Base-by-base conservation (phyloP, 148 eudicot species). In the Rhododendron ovatum region DNA sequence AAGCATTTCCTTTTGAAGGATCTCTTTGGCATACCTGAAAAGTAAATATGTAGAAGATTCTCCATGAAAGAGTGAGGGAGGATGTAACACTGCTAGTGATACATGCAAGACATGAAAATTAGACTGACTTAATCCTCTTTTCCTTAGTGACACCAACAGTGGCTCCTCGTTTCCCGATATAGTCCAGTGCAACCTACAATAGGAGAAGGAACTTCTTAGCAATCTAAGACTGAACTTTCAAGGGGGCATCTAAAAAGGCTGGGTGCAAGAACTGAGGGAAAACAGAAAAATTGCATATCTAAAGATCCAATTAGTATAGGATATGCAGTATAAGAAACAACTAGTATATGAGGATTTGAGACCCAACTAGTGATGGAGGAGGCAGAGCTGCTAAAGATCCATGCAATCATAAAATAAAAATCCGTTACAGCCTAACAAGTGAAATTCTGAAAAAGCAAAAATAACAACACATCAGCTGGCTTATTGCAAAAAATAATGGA, bases 1-100 rank as follows among this genome's bases (percentile, higher is more conserved):
- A 91, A 97, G 98, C 98, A 97, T 97, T 89, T 97, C 98, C 89
- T 91, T 95, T 81, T 95, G 98, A n/a, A 97, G 96, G 87, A 97
- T 95, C 82, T 97, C 99, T 86, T 90, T 94, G 12, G 99, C 99
- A 90, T 94, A 91, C 90, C 94, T 92, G 90, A 45, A 63, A 86
- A 81, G 85, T 73, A 71, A 28, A 77, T 69, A 48, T 13, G 24
- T 5, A 63, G 59, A 7, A 83, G 7, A 48, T 78, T 83, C 63
- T 18, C 51, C 74, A 67, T 78, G 30, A 83, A 65, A 67, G 73
- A 33, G 80, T 20, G 20, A 78, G 50, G 55, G 67, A 22, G 69
- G 30, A 82, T 35, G 37, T 24, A 24, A 37, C 69, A 45, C 28
- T 50, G 43, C 8, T 14, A 15, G 61, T 14, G 20, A 45, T 53